Conservation (phyloP, 1,284 basidiomycete genomes). For the Puccinia novopanici region DNA sequence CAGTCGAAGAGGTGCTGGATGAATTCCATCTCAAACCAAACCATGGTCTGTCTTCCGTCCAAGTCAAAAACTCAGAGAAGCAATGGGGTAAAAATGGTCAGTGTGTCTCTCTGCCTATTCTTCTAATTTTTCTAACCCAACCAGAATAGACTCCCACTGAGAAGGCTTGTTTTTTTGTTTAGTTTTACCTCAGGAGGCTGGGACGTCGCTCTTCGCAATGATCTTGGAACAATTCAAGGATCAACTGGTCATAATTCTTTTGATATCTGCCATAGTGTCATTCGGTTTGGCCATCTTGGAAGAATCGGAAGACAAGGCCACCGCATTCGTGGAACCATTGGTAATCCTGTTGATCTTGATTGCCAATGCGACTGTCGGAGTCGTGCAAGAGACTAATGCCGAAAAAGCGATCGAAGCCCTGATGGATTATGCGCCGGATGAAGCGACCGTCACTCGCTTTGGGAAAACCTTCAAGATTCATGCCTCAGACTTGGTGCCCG, state of each 20-base stretch:
- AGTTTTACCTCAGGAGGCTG: conserved; percentile 69
- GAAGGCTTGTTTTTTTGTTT: conserved; percentile 61
- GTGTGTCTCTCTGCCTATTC: conserved; percentile 54
- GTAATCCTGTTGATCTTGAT: conserved; percentile 91
- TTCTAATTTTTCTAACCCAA: background rate
- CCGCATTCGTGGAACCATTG: conserved; percentile 85
- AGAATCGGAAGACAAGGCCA: conserved; percentile 67
- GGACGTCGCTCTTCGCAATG: conserved; percentile 84
- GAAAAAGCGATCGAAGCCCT: conserved; percentile 95
- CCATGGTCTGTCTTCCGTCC: conserved; percentile 51
- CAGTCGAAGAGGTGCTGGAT: conserved; percentile 52
- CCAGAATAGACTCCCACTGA: conserved; percentile 5
- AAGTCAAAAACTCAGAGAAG: conserved; percentile 44
- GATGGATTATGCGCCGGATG: conserved; percentile 90
- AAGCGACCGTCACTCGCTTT: conserved; percentile 81
- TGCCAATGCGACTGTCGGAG: conserved; percentile 90
- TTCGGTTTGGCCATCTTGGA: conserved; percentile 86
- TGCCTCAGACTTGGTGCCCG: conserved; percentile 84
- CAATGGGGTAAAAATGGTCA: conserved; percentile 79
- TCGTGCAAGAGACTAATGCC: conserved; percentile 90
- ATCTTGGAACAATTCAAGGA: conserved; percentile 98
- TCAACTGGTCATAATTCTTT: conserved; percentile 85
- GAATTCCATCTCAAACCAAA: conserved; percentile 53
- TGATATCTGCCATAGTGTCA: conserved; percentile 85
- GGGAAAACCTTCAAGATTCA: conserved; percentile 74